Conservation (phyloP, 495 filamentous ascomycete species). For the Trichoderma virens region DNA sequence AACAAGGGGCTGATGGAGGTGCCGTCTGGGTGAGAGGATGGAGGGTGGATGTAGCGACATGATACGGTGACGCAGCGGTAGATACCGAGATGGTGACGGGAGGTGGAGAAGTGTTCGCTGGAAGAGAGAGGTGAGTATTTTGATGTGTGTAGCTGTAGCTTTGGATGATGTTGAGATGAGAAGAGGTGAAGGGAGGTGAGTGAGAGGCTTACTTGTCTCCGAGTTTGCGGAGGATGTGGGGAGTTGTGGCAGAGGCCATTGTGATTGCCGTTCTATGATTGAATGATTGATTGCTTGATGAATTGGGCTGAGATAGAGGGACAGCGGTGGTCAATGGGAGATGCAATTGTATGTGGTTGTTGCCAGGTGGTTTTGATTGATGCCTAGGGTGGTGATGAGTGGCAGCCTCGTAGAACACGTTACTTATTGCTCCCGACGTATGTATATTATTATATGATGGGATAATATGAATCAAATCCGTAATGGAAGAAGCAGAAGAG, state of each 20-base stretch:
- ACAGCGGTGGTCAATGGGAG: too few species aligned
- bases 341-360: too few species aligned
- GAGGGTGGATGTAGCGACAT: slow-evolving; percentile 22
- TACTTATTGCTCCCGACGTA: too few species aligned
- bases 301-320: too few species aligned
- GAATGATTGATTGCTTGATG: neutral
- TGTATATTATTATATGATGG: too few species aligned
- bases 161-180: neutral
- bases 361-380: too few species aligned
- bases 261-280: neutral
- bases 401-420: too few species aligned
- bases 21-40: neutral
- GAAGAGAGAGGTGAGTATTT: too few species aligned
- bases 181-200: too few species aligned
- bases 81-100: slow-evolving; percentile 24
- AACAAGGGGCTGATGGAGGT: slow-evolving; percentile 12
- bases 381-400: too few species aligned
- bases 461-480: too few species aligned
- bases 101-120: slow-evolving; percentile 23
- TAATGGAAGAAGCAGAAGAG: too few species aligned
- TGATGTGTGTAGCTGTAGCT: neutral
- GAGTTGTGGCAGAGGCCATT: neutral
- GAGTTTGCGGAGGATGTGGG: neutral
- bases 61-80: slow-evolving; percentile 28
- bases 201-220: slow-evolving; percentile 7